A percentile compares a stretch with the other conserved stretches of the same genome.
Evolutionary conservation across 306 rosid genomes (phyloP).

Genomic region (Medicago ruthenica): DNA sequence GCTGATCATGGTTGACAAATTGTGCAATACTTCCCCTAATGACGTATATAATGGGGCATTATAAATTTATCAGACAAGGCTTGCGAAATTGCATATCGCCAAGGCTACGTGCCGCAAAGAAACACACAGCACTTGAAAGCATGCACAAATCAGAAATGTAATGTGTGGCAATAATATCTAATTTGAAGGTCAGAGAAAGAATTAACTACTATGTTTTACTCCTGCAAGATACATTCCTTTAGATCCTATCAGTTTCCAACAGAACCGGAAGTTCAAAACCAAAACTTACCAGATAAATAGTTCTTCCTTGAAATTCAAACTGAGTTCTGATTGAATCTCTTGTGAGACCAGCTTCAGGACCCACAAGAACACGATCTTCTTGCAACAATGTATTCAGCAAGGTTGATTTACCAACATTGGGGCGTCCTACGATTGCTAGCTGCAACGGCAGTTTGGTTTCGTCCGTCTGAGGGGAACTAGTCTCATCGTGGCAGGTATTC

Average conservation of each 20-base stretch:
- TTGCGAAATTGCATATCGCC: slow-evolving; percentile 2
- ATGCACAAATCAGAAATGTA: neutral
- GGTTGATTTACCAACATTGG: slow-evolving; percentile 97
- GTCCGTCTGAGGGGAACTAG: slow-evolving; percentile 52
- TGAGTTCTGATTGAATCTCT: slow-evolving; percentile 94
- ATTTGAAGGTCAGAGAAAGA: slow-evolving; percentile 22
- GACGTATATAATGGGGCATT: neutral
- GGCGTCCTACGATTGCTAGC: slow-evolving; percentile 95
- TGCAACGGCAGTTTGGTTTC: slow-evolving; percentile 79
- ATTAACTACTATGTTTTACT: slow-evolving; percentile 32
- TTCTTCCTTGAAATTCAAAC: slow-evolving; percentile 89
- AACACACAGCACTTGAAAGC: neutral
- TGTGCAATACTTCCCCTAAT: slow-evolving; percentile 1
- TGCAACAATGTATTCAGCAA: slow-evolving; percentile 83
- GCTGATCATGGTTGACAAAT: slow-evolving; percentile 22
- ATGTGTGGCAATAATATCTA: slow-evolving; percentile 4
- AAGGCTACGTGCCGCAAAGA: neutral
- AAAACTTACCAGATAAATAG: slow-evolving; percentile 68
- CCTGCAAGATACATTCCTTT: slow-evolving; percentile 35
- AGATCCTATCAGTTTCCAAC: slow-evolving; percentile 13
- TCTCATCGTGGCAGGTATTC: slow-evolving; percentile 44
- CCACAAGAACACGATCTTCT: slow-evolving; percentile 93
- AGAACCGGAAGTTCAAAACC: slow-evolving; percentile 32
- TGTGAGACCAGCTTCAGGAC: slow-evolving; percentile 97
- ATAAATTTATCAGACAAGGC: slow-evolving; percentile 11